Evolutionary conservation across 768 basidiomycete genomes (phyloP), one percentile per base, ranked within the genome.

Genomic region (Harrya chromipes): DNA sequence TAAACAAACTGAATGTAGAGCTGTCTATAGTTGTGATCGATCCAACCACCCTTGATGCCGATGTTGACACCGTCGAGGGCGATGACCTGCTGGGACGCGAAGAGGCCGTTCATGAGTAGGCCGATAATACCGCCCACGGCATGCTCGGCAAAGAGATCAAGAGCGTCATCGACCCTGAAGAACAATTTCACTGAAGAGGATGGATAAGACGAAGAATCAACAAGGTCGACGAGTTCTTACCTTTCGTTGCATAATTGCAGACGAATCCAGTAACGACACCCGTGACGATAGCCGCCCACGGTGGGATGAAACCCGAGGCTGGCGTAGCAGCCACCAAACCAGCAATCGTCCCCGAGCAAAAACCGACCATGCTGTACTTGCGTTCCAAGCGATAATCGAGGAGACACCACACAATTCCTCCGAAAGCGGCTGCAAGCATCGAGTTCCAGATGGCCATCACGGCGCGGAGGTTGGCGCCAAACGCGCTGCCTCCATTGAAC

Each of bases 141-240:
- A 73, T 97, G 94, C 60, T 90, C 84, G 16, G 93, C 92, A 65
- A 92, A 94, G 39, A 94, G 79, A 76, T 97, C 94, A 43, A 97
- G 84, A 0, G 91, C 83, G 61, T 95, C 94, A 63, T 97, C 94
- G 47, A 93, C 79, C 16, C 73, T 70, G 46, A 93, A 52, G 29
- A 87, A 60, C 55, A 79, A 78, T 69, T 90, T 89, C 20, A 86
- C 86, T 89, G 55, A 1, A 17, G 29, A 26, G 26, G 16, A 26
- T 4, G 21, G n/a, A 35, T 67, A 23, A 69, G 46, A 50, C 12
- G 21, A 21, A 4, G 6, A 38, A 50, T 21, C 17, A 17, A 7
- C 7, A 24, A 34, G 33, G 20, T 26, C 11, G 31, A 17, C 4
- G 33, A 6, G 42, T 27, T 69, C 82, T 63, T 68, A 84, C 90